Evolutionary conservation across 495 filamentous ascomycete species (phyloP).

Genomic region (Trichoderma gamsii): DNA sequence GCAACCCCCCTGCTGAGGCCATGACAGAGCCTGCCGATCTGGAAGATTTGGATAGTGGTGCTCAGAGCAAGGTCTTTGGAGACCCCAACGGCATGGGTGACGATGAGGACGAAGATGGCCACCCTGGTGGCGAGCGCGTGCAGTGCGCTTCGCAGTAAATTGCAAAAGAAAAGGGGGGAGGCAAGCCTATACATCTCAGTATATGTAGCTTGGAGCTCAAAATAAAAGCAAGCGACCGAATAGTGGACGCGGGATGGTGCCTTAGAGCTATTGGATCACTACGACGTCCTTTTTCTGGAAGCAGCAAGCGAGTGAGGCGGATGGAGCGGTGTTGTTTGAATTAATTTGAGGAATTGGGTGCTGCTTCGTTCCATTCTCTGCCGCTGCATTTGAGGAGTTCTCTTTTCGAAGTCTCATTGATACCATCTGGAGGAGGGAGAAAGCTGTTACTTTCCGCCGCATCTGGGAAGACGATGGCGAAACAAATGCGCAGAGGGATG

Average conservation of each 20-base stretch:
- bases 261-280: not conserved
- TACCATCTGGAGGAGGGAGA: not conserved
- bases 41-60: constrained; percentile 71
- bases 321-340: not conserved
- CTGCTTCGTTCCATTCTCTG: constrained; percentile 1
- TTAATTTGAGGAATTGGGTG: not conserved
- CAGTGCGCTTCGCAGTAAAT: constrained; percentile 96
- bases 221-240: not conserved
- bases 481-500: not conserved
- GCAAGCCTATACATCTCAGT: not conserved
- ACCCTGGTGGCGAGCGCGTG: constrained; percentile 80
- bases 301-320: not conserved
- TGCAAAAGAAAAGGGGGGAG: not conserved
- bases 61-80: constrained; percentile 67
- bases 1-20: constrained; percentile 63
- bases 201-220: not conserved
- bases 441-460: not conserved
- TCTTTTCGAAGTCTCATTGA: constrained; percentile 16
- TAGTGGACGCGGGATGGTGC: not conserved
- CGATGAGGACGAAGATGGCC: constrained; percentile 79
- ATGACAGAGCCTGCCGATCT: constrained; percentile 82
- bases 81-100: constrained; percentile 55
- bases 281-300: not conserved
- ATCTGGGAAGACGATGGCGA: not conserved
- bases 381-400: constrained; percentile 16